phyloP scores from a whole-genome alignment of 306 rosid genomes.

The Cucurbita argyrosperma region DNA sequence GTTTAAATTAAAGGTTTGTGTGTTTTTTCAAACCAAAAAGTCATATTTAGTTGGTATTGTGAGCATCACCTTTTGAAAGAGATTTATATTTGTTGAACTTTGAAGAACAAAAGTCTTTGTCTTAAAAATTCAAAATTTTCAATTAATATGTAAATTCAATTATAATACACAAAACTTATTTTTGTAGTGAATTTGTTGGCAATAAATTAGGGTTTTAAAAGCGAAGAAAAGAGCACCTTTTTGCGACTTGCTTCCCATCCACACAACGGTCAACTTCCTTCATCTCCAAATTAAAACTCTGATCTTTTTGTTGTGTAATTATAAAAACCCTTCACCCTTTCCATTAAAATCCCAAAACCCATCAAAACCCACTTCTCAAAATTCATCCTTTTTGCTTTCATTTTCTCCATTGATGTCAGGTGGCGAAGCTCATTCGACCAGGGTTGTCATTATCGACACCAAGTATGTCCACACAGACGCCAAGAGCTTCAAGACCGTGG shows the following conservation, averaged over 20 bases:
- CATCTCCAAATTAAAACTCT: background rate
- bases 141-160: too few relatives aligned
- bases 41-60: background rate
- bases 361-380: constrained; percentile 5
- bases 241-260: background rate
- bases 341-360: background rate
- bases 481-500: constrained; percentile 52
- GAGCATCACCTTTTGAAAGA: background rate
- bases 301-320: background rate
- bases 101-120: background rate
- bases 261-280: constrained; percentile 6
- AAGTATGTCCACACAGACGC: constrained; percentile 66
- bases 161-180: background rate
- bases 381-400: background rate
- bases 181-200: background rate
- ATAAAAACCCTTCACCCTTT: background rate
- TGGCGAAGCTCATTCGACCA: constrained; percentile 15
- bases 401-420: constrained; percentile 6
- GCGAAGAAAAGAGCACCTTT: background rate
- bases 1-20: background rate
- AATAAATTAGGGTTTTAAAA: background rate
- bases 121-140: background rate
- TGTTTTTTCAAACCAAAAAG: background rate
- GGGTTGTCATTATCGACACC: constrained; percentile 60
- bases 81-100: background rate